These are phyloP conservation scores for Lasiosphaeria ovina DNA, from an alignment of 495 filamentous ascomycete species.

Conservation along the genomic window DNA sequence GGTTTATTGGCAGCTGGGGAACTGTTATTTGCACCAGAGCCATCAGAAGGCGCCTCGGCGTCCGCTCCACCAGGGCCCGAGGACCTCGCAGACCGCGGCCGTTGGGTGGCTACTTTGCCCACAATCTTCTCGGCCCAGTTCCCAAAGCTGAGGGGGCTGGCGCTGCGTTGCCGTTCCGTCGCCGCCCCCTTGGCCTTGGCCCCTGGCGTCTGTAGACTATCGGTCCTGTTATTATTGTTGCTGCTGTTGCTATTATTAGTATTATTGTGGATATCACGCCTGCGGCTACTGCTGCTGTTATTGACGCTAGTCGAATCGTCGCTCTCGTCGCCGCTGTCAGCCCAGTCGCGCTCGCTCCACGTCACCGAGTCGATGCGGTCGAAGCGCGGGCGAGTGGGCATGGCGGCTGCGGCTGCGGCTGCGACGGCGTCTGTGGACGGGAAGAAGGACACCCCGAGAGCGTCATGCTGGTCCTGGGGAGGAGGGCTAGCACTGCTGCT, in stretches of 20 bases:
- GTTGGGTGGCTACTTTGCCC: constrained; percentile 39
- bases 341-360: constrained; percentile 56
- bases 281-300: not conserved
- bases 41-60: no score
- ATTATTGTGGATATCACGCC: no score
- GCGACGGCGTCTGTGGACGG: constrained; percentile 6
- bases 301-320: constrained; percentile 22
- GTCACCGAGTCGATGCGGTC: constrained; percentile 41
- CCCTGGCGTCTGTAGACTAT: no score
- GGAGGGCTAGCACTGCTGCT: no score
- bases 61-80: not conserved
- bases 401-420: constrained; percentile 21
- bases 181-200: constrained; percentile 16
- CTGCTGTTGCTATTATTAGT: no score
- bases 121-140: constrained; percentile 60
- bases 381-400: constrained; percentile 3
- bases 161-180: constrained; percentile 1
- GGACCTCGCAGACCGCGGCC: not conserved
- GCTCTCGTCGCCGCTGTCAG: constrained; percentile 50
- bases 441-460: constrained; percentile 13
- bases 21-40: no score
- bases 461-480: constrained; percentile 2
- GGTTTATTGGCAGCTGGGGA: no score
- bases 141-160: constrained; percentile 35
- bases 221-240: no score